Conservation (phyloP, 179 eudicot species). For the Vitellaria paradoxa region DNA sequence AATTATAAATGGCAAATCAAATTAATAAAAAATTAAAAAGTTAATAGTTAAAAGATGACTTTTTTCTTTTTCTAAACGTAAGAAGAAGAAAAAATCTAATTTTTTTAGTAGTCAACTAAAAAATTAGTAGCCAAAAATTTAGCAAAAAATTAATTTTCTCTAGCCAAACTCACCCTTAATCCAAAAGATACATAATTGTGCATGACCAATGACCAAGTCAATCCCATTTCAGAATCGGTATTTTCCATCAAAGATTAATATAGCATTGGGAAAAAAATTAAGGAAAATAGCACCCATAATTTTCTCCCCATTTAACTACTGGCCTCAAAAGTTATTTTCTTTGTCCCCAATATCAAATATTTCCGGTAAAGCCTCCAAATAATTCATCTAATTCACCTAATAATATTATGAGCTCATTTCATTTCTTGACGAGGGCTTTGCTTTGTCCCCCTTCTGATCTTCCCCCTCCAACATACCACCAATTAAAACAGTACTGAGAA, state of each 20-base stretch:
- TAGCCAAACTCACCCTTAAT: too few species aligned
- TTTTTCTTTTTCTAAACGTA: too few species aligned
- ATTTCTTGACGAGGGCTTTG: constrained; percentile 24
- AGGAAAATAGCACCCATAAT: not conserved
- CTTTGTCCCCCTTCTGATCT: constrained; percentile 29
- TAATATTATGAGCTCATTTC: not conserved
- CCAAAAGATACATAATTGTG: too few species aligned
- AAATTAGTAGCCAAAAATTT: too few species aligned
- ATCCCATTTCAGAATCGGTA: not conserved
- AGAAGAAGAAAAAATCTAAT: too few species aligned
- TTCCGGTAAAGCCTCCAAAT: constrained; percentile 18
- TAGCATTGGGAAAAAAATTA: not conserved
- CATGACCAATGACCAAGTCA: not conserved
- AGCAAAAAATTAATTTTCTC: too few species aligned
- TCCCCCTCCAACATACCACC: constrained; percentile 17
- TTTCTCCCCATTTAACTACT: constrained; percentile 18
- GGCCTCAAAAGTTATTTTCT: constrained; percentile 14
- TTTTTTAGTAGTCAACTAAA: too few species aligned
- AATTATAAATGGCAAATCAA: too few species aligned
- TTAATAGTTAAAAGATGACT: too few species aligned
- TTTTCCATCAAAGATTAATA: too few species aligned
- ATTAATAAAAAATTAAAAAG: too few species aligned
- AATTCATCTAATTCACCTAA: constrained; percentile 2
- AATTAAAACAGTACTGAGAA: not conserved
- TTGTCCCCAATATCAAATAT: constrained; percentile 12